Percentiles rank a stretch among this genome's conserved stretches.
These are phyloP conservation scores for Zasmidium angulare DNA, from an alignment of 2,329 filamentous ascomycete genomes.

Conservation along the genomic window DNA sequence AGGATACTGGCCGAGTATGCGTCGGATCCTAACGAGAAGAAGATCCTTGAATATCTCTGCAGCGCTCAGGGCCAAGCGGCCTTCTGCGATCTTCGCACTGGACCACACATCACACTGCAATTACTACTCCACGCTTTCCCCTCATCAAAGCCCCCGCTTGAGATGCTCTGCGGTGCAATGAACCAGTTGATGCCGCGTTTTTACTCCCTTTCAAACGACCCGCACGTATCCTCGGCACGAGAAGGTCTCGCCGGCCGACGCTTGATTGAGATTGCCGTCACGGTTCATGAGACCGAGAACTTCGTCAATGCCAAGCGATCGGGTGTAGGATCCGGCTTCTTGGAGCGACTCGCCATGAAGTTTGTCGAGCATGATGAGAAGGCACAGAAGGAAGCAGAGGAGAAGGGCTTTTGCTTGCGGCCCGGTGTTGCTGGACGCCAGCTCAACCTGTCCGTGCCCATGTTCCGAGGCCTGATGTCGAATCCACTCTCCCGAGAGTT, in stretches of 20 bases:
- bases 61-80: constrained; percentile 86
- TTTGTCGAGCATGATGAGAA: constrained; percentile 67
- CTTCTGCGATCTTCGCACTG: constrained; percentile 91
- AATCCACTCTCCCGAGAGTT: constrained; percentile 94
- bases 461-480: constrained; percentile 98
- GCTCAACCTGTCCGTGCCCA: constrained; percentile 75
- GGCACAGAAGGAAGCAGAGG: constrained; percentile 48
- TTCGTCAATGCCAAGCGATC: constrained; percentile 69
- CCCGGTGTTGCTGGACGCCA: constrained; percentile 32
- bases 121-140: constrained; percentile 92
- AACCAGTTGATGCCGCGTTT: constrained; percentile 95
- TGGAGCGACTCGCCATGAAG: constrained; percentile 77
- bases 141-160: constrained; percentile 82
- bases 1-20: constrained; percentile 85
- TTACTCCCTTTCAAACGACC: constrained; percentile 96
- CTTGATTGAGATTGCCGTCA: constrained; percentile 93
- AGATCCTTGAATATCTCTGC: constrained; percentile 81
- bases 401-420: constrained; percentile 45
- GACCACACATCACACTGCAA: constrained; percentile 76
- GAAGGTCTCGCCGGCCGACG: constrained; percentile 71
- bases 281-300: constrained; percentile 81
- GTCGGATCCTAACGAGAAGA: constrained; percentile 76
- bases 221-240: constrained; percentile 72
- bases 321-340: constrained; percentile 88
- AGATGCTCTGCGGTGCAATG: constrained; percentile 74